Percentiles rank a stretch among this genome's conserved stretches.
Evolutionary conservation across 108 stramenopile genomes (phyloP).

Genomic region (Aureococcus anophagefferens): DNA sequence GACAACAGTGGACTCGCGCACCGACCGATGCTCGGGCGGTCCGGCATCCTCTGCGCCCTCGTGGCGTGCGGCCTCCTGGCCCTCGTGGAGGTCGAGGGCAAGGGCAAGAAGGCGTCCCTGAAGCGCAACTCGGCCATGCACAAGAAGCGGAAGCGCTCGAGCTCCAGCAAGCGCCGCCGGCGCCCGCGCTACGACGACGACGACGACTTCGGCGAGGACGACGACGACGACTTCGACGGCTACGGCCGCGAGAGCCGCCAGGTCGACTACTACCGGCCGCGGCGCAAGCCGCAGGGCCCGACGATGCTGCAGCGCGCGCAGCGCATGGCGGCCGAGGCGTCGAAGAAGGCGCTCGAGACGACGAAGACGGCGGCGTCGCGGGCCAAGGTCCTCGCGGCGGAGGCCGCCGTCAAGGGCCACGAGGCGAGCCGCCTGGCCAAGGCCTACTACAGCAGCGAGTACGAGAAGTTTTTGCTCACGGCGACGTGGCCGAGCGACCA

Average conservation of each 20-base stretch:
- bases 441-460: slow-evolving; percentile 18
- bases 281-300: slow-evolving; percentile 2
- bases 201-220: background rate
- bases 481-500: slow-evolving; percentile 36
- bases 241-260: background rate
- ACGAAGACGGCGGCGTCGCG: background rate
- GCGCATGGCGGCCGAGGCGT: slow-evolving; percentile 3
- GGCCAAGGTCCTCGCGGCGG: background rate
- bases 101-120: background rate
- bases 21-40: too few species aligned
- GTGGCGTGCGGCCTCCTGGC: too few species aligned
- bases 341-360: background rate
- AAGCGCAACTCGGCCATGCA: background rate
- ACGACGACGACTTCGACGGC: background rate
- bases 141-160: background rate
- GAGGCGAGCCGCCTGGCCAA: slow-evolving; percentile 14
- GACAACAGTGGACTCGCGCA: too few species aligned
- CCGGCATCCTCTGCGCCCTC: too few species aligned
- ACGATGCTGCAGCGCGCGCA: slow-evolving; percentile 6
- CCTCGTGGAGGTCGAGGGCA: too few species aligned
- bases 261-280: background rate
- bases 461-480: slow-evolving; percentile 29
- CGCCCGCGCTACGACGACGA: background rate
- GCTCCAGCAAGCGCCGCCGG: background rate
- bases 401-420: background rate